Percentiles rank a stretch among this genome's conserved stretches.
These are phyloP conservation scores for Xerocomus nothofagi DNA, from an alignment of 1,284 basidiomycete genomes.

Conservation along the genomic window DNA sequence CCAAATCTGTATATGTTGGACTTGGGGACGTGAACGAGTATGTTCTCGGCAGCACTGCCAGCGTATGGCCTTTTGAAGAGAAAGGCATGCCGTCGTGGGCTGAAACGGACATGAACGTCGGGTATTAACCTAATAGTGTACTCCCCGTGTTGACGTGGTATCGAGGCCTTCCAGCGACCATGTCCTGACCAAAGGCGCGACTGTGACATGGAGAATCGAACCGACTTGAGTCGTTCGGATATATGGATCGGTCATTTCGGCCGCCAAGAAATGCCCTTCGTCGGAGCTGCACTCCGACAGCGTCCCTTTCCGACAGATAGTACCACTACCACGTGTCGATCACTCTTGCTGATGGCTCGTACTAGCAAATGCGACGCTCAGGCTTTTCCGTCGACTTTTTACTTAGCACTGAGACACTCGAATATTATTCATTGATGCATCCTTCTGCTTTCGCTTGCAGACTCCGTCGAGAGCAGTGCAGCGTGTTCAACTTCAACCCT, in stretches of 20 bases:
- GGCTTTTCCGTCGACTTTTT: too few species aligned
- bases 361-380: too few species aligned
- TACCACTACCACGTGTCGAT: too few species aligned
- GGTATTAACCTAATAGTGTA: neutral
- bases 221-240: too few species aligned
- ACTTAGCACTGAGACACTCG: too few species aligned
- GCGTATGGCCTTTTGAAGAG: conserved; percentile 9
- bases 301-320: too few species aligned
- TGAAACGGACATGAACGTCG: neutral
- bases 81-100: neutral
- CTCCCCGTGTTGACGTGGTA: neutral
- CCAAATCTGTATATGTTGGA: conserved; percentile 55
- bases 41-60: neutral
- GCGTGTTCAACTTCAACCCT: too few species aligned
- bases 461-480: too few species aligned
- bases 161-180: conserved; percentile 1
- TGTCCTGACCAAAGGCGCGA: conserved; percentile 2
- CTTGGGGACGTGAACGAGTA: conserved; percentile 43
- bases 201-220: conserved; percentile 9
- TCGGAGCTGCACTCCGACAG: too few species aligned
- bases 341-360: too few species aligned
- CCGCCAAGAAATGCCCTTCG: neutral
- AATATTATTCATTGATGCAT: too few species aligned
- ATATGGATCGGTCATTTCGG: neutral
- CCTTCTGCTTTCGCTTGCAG: too few species aligned